These are phyloP conservation scores for Aureobasidium mangrovei DNA, from an alignment of 2,329 filamentous ascomycete genomes.

Conservation along the genomic window DNA sequence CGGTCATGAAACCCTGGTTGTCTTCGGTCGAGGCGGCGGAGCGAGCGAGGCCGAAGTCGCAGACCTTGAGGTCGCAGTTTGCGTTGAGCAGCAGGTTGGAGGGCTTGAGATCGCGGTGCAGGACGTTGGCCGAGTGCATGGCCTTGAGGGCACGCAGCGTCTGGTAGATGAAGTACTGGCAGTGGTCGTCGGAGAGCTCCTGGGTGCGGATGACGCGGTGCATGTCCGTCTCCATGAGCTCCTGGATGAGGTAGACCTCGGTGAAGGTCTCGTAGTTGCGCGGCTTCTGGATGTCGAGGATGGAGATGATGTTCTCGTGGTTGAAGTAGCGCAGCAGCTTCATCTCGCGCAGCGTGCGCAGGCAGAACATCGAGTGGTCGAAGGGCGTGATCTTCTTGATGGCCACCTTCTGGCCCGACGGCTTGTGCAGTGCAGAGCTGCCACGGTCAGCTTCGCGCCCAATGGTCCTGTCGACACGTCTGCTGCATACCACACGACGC, in stretches of 20 bases:
- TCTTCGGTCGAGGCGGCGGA: slow-evolving; percentile 96
- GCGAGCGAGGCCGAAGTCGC: slow-evolving; percentile 87
- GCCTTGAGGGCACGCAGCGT: slow-evolving; percentile 94
- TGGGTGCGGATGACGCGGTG: slow-evolving; percentile 97
- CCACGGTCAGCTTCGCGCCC: slow-evolving; percentile 13
- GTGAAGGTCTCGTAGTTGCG: slow-evolving; percentile 93
- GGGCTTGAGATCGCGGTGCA: slow-evolving; percentile 94
- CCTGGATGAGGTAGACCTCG: slow-evolving; percentile 97
- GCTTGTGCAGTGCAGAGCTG: slow-evolving; percentile 95
- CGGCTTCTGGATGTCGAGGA: slow-evolving; percentile 97
- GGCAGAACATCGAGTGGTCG: slow-evolving; percentile 77
- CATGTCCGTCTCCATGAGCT: slow-evolving; percentile 99
- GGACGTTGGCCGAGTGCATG: slow-evolving; percentile 97
- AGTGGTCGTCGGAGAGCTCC: slow-evolving; percentile 97
- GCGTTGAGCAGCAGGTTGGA: slow-evolving; percentile 95
- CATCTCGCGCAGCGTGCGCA: slow-evolving; percentile 96
- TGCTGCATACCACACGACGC: slow-evolving; percentile 87
- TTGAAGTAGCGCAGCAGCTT: slow-evolving; percentile 98
- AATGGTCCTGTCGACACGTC: neutral
- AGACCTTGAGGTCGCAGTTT: slow-evolving; percentile 98
- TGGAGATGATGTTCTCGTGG: slow-evolving; percentile 99
- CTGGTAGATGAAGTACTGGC: slow-evolving; percentile 99
- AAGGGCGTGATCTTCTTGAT: slow-evolving; percentile 99
- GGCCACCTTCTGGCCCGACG: slow-evolving; percentile 93
- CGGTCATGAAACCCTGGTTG: slow-evolving; percentile 99